Base-by-base conservation (phyloP, 495 filamentous ascomycete species). In the Penicillium egyptiacum region DNA sequence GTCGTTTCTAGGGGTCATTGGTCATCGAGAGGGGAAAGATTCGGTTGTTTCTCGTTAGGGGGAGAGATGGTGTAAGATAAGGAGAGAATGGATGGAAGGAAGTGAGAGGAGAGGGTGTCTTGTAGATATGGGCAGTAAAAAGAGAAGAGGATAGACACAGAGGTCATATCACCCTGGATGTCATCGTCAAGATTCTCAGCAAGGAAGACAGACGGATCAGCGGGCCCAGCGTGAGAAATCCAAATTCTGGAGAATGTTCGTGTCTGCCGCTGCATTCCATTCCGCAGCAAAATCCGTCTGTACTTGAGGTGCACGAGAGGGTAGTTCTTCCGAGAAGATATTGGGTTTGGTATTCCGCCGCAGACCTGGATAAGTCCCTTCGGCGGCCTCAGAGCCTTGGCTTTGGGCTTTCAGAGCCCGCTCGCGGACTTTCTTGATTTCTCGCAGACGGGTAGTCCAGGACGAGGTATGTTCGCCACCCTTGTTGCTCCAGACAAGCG, bases 401-500 rank as follows among this genome's bases (percentile, higher is more conserved):
- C 63, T 61, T 26, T 73, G 76, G 8, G 66, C 59, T 7, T 59
- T 65, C 11, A 77, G 56, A 57, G 66, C 66, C 66, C 74, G 70
- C 59, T 96, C 89, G 35, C 92, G 83, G 26, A 99, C 80, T 50
- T 83, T 79, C 62, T 87, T 88, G 64, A 99, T 96, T 65, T 94
- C 87, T 23, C 86, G 83, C 5, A 98, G 80, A 47, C 94, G 85
- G 52, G 88, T 89, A 26, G 91, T 85, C 92, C 94, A 97, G 16
- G 89, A 88, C 0, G 91, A 95, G 11, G 93, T 78, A 64, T 96
- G 84, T 73, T 96, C 92, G 55, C 89, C 88, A 37, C 87, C 87
- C 53, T 88, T 83, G 56, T 86, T 84, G 64, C 86, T 87, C 90
- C 94, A 97, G 44, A 97, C 92, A 46, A 89, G 83, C 7, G 88